A percentile compares a stretch with the other conserved stretches of the same genome.
Evolutionary conservation across 2,329 filamentous ascomycete species (phyloP).

Genomic region (Arthrobotrys megalospora): DNA sequence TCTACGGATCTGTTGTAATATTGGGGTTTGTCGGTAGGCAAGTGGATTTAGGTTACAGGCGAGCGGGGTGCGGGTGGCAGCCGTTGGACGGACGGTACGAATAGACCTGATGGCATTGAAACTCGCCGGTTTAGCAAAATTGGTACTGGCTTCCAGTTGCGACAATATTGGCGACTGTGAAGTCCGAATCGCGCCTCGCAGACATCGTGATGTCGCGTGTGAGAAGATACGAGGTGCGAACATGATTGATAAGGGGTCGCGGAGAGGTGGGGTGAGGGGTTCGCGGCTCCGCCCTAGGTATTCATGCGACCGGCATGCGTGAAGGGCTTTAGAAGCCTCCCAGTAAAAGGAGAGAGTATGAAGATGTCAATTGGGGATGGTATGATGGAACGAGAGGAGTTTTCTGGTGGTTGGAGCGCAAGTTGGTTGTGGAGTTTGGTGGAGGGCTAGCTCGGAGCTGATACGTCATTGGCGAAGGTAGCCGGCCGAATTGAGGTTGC

Average conservation of each 20-base stretch:
- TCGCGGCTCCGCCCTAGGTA: constrained; percentile 45
- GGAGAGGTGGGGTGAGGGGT: constrained; percentile 43
- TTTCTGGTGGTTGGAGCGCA: constrained; percentile 7
- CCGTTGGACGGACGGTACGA: constrained; percentile 19
- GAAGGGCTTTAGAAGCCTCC: constrained; percentile 12
- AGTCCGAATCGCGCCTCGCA: constrained; percentile 49
- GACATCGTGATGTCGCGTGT: constrained; percentile 56
- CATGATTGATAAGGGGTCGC: constrained; percentile 52
- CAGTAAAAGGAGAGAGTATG: constrained; percentile 3
- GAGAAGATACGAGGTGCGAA: constrained; percentile 52
- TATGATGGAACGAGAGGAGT: not conserved
- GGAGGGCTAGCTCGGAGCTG: constrained; percentile 19
- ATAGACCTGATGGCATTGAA: constrained; percentile 46
- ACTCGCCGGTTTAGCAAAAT: constrained; percentile 27
- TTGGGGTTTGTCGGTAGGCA: constrained; percentile 19
- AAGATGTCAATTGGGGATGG: not conserved
- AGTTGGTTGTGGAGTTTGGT: constrained; percentile 18
- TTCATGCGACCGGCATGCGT: constrained; percentile 55
- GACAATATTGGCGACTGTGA: constrained; percentile 42
- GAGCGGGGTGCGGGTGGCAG: constrained; percentile 29
- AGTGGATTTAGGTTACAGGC: constrained; percentile 34
- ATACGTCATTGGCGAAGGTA: constrained; percentile 31
- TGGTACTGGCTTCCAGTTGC: constrained; percentile 31
- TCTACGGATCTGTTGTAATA: constrained; percentile 47
- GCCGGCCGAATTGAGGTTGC: constrained; percentile 11